Conservation (phyloP, 176 grass and related monocot genomes). For the Canna indica region DNA sequence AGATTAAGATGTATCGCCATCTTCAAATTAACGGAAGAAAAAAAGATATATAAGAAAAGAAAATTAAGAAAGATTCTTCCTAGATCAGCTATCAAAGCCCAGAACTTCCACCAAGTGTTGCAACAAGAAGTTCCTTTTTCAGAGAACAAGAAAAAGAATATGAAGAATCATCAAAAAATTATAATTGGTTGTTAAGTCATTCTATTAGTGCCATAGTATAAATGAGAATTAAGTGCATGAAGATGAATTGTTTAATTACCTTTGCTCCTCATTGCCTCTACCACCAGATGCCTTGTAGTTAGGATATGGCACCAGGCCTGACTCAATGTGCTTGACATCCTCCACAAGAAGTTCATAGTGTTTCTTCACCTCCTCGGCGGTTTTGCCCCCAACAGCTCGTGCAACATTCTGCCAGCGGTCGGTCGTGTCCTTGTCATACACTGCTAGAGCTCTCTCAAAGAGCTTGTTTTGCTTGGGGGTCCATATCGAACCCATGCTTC, state of each 20-base stretch:
- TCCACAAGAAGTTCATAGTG: conserved; percentile 36
- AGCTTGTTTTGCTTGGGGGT: conserved; percentile 4
- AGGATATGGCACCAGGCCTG: background rate
- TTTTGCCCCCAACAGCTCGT: background rate
- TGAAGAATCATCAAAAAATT: no score
- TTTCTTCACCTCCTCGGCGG: conserved; percentile 45
- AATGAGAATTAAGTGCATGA: no score
- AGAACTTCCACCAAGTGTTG: no score
- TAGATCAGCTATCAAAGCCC: no score
- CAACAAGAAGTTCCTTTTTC: no score
- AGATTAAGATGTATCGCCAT: no score
- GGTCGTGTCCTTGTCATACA: conserved; percentile 8
- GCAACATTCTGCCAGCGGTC: conserved; percentile 15
- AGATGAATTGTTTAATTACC: background rate
- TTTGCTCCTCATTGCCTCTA: background rate
- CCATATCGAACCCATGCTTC: background rate
- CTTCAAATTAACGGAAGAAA: no score
- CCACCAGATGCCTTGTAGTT: conserved; percentile 1
- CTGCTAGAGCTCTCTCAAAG: conserved; percentile 2
- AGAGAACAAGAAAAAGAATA: no score
- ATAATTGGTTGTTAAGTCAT: no score
- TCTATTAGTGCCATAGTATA: no score
- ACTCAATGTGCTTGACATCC: conserved; percentile 44
- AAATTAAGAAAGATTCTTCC: no score
- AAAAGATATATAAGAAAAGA: no score